Percentiles rank a stretch among this genome's conserved stretches.
phyloP scores from a whole-genome alignment of 2,329 filamentous ascomycete genomes.

The Claviceps paspali region DNA sequence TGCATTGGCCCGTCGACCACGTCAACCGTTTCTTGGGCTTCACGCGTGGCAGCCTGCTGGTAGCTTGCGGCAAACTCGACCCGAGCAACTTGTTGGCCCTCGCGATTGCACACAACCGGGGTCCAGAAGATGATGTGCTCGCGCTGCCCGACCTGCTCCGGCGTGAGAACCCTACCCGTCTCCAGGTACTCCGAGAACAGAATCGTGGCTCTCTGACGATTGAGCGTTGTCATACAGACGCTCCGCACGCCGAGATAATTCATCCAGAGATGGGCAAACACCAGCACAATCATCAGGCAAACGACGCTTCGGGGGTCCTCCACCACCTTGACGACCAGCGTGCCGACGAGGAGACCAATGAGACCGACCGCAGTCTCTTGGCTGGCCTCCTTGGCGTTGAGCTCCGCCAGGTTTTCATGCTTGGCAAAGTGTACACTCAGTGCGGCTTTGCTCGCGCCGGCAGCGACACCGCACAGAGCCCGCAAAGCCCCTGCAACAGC shows the following conservation, averaged over 20 bases:
- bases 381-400: slow-evolving; percentile 89
- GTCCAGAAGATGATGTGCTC: slow-evolving; percentile 46
- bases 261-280: slow-evolving; percentile 63
- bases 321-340: slow-evolving; percentile 62
- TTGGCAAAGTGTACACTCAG: slow-evolving; percentile 83
- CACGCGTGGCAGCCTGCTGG: slow-evolving; percentile 16
- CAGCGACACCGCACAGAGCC: slow-evolving; percentile 73
- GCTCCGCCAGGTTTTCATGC: slow-evolving; percentile 74
- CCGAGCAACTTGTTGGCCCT: slow-evolving; percentile 13
- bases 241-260: slow-evolving; percentile 77
- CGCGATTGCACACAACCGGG: slow-evolving; percentile 15
- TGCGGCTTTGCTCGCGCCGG: slow-evolving; percentile 78
- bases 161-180: slow-evolving; percentile 39
- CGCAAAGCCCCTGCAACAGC: slow-evolving; percentile 35
- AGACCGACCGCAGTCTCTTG: slow-evolving; percentile 90
- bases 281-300: slow-evolving; percentile 52
- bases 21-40: slow-evolving; percentile 8
- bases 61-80: slow-evolving; percentile 30
- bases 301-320: slow-evolving; percentile 59
- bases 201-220: slow-evolving; percentile 72
- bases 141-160: slow-evolving; percentile 46
- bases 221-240: slow-evolving; percentile 72
- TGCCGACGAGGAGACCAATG: slow-evolving; percentile 73
- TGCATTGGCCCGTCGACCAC: slow-evolving; percentile 16
- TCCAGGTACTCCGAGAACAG: slow-evolving; percentile 46